Percentiles rank a stretch among this genome's conserved stretches.
Conservation (phyloP, 345 rosid genomes). For the Dimocarpus longan region DNA sequence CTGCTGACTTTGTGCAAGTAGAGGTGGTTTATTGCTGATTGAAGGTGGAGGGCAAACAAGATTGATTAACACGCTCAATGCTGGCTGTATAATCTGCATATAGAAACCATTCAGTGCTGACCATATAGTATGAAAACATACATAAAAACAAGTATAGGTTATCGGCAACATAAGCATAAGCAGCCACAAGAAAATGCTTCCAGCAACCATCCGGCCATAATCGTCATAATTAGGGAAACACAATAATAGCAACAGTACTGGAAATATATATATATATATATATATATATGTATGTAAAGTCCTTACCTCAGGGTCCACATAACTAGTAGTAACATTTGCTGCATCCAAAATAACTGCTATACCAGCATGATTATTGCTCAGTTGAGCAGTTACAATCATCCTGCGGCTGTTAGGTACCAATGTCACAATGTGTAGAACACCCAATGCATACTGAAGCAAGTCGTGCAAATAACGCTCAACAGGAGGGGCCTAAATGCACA, state of each 20-base stretch:
- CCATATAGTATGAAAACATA: conserved; percentile 67
- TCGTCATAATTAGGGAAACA: conserved; percentile 3
- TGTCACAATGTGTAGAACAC: conserved; percentile 91
- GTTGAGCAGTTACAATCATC: conserved; percentile 77
- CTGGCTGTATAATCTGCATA: conserved; percentile 90
- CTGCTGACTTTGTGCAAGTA: conserved; percentile 58
- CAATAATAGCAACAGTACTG: conserved; percentile 4
- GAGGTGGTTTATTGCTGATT: conserved; percentile 78
- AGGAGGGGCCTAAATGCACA: conserved; percentile 79
- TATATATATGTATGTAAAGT: neutral
- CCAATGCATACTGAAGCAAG: conserved; percentile 94
- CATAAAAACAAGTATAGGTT: conserved; percentile 21
- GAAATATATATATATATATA: neutral
- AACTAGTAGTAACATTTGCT: conserved; percentile 74
- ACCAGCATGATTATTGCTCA: conserved; percentile 89
- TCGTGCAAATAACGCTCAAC: conserved; percentile 96
- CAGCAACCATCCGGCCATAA: neutral
- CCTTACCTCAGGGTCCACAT: conserved; percentile 92
- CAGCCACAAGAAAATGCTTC: conserved; percentile 16
- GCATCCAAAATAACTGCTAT: conserved; percentile 95
- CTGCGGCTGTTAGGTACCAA: conserved; percentile 84
- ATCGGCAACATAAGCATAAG: conserved; percentile 15
- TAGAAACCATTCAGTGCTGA: conserved; percentile 72
- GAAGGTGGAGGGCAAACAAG: conserved; percentile 99
- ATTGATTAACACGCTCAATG: conserved; percentile 85